Evolutionary conservation across 2,329 filamentous ascomycete species (phyloP).

Genomic region (Cucurbitaria berberidis): DNA sequence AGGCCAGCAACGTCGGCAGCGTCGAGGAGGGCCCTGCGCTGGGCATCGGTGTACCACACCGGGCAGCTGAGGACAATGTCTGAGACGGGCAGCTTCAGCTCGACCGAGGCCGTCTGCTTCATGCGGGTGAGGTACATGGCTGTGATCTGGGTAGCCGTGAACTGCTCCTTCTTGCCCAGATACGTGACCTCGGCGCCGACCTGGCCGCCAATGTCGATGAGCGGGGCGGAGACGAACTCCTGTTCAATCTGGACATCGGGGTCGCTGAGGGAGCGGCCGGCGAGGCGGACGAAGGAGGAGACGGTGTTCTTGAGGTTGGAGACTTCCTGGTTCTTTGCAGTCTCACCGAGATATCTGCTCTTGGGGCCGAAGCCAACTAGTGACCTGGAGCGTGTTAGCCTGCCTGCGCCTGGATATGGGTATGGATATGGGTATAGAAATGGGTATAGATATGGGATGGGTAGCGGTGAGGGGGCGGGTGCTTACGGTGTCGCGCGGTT

Average conservation of each 20-base stretch:
- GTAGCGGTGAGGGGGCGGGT: constrained; percentile 17
- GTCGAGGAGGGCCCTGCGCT: constrained; percentile 87
- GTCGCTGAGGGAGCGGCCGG: constrained; percentile 83
- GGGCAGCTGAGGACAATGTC: constrained; percentile 95
- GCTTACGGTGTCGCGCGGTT: constrained; percentile 98
- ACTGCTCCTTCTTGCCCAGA: constrained; percentile 92
- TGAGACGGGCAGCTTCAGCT: constrained; percentile 88
- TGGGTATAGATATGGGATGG: no score
- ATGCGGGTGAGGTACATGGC: constrained; percentile 97
- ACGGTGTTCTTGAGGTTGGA: constrained; percentile 99
- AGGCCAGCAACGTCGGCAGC: constrained; percentile 92
- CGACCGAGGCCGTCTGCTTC: constrained; percentile 82
- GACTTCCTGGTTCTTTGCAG: constrained; percentile 98
- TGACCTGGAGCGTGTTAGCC: constrained; percentile 59
- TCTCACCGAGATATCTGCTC: constrained; percentile 90
- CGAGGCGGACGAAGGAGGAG: constrained; percentile 87
- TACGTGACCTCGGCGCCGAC: constrained; percentile 94
- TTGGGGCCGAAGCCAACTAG: constrained; percentile 95
- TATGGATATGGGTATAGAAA: no score
- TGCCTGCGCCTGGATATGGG: no score
- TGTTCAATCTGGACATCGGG: constrained; percentile 94
- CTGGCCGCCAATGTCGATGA: constrained; percentile 91
- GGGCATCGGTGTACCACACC: constrained; percentile 94
- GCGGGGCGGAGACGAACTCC: constrained; percentile 82
- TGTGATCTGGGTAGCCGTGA: constrained; percentile 90